Evolutionary conservation across 768 basidiomycete genomes (phyloP).

Genomic region (Arthromyces matolae): DNA sequence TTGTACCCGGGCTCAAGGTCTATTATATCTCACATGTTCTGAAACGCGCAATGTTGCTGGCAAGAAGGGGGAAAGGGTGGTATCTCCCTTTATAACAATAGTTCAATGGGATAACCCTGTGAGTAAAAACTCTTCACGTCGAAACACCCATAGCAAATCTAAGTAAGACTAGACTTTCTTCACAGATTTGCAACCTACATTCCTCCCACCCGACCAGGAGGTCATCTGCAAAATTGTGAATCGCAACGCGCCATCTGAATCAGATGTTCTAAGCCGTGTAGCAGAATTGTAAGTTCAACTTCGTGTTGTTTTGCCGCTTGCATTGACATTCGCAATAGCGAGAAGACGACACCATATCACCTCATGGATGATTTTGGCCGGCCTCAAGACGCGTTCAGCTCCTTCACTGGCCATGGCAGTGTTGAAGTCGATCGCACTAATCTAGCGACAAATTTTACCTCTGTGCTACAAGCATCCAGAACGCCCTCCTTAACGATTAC

Average conservation of each 20-base stretch:
- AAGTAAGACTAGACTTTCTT: slow-evolving; percentile 36
- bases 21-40: slow-evolving; percentile 24
- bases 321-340: slow-evolving; percentile 20
- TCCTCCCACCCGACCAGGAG: slow-evolving; percentile 40
- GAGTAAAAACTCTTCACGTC: slow-evolving; percentile 13
- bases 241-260: slow-evolving; percentile 40
- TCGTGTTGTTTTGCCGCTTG: slow-evolving; percentile 9
- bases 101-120: slow-evolving; percentile 43
- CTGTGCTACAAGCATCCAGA: not conserved
- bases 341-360: slow-evolving; percentile 23
- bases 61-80: slow-evolving; percentile 40
- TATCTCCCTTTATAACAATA: slow-evolving; percentile 57
- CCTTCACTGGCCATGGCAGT: slow-evolving; percentile 11
- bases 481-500: too few relatives aligned
- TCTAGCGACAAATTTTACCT: not conserved
- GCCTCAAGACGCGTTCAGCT: slow-evolving; percentile 1
- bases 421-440: slow-evolving; percentile 3
- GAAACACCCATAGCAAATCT: not conserved
- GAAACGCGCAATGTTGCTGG: slow-evolving; percentile 13
- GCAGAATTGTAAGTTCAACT: slow-evolving; percentile 46
- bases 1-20: slow-evolving; percentile 77
- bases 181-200: slow-evolving; percentile 35
- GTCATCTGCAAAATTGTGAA: slow-evolving; percentile 54
- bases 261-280: slow-evolving; percentile 37
- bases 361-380: slow-evolving; percentile 8